phyloP scores from a whole-genome alignment of 2,329 filamentous ascomycete genomes.

The Sporothrix mexicana region DNA sequence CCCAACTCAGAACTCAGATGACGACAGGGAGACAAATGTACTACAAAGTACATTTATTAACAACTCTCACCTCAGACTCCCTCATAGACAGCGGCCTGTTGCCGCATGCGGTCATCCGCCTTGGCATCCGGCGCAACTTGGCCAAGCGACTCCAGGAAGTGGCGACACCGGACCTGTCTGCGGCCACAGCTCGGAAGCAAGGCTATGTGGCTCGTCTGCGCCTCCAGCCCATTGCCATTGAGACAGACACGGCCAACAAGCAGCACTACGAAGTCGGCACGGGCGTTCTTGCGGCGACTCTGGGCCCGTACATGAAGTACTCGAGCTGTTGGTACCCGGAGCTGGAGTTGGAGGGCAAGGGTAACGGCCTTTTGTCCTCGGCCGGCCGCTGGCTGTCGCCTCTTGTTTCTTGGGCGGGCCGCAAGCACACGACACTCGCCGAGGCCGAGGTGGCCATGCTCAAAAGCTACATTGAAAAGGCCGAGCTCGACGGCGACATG shows the following conservation, averaged over 20 bases:
- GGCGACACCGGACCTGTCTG: slow-evolving; percentile 40
- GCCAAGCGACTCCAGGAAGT: slow-evolving; percentile 64
- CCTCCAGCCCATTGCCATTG: slow-evolving; percentile 68
- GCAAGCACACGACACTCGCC: slow-evolving; percentile 63
- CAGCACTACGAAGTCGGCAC: slow-evolving; percentile 78
- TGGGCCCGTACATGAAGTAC: slow-evolving; percentile 76
- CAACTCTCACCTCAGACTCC: slow-evolving; percentile 48
- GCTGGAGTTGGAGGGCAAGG: slow-evolving; percentile 1
- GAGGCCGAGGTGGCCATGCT: slow-evolving; percentile 72
- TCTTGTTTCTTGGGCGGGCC: background rate
- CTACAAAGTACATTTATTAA: background rate
- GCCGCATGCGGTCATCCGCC: slow-evolving; percentile 65
- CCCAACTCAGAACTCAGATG: background rate
- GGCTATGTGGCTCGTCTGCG: slow-evolving; percentile 67
- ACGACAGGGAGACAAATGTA: no score
- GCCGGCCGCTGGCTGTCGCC: background rate
- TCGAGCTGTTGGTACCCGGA: slow-evolving; percentile 67
- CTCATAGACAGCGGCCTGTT: slow-evolving; percentile 70
- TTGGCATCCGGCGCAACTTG: slow-evolving; percentile 70
- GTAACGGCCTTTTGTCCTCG: background rate
- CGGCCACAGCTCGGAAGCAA: slow-evolving; percentile 55
- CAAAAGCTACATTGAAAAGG: slow-evolving; percentile 65
- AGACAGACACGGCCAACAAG: slow-evolving; percentile 67
- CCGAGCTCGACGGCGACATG: slow-evolving; percentile 65
- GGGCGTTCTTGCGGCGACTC: slow-evolving; percentile 63